These are phyloP conservation scores for Ceratocystis ficicola DNA, from an alignment of 2,329 filamentous ascomycete genomes.

Conservation along the genomic window DNA sequence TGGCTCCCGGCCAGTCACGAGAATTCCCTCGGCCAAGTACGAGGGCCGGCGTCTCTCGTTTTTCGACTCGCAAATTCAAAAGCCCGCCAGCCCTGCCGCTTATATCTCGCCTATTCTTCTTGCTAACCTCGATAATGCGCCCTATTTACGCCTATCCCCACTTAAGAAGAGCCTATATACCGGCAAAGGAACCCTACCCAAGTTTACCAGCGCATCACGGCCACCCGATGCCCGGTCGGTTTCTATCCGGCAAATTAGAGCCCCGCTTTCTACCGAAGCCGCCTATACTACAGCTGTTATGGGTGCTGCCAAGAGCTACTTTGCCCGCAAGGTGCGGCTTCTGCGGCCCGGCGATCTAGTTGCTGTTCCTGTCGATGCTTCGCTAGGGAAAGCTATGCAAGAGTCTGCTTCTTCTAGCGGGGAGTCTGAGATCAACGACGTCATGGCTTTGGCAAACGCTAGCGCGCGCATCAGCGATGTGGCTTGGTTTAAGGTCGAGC, in stretches of 20 bases:
- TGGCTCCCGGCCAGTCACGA: slow-evolving; percentile 46
- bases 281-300: slow-evolving; percentile 76
- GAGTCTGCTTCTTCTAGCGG: slow-evolving; percentile 49
- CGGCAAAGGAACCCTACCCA: slow-evolving; percentile 42
- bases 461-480: slow-evolving; percentile 40
- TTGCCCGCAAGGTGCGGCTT: slow-evolving; percentile 69
- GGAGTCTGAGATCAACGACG: slow-evolving; percentile 57
- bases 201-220: slow-evolving; percentile 42
- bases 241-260: slow-evolving; percentile 76
- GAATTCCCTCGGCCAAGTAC: slow-evolving; percentile 44
- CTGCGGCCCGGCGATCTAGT: slow-evolving; percentile 81
- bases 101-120: slow-evolving; percentile 80
- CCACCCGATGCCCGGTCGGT: slow-evolving; percentile 60
- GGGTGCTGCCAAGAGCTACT: slow-evolving; percentile 75
- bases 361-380: slow-evolving; percentile 77
- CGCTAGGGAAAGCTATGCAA: slow-evolving; percentile 68
- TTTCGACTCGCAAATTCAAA: slow-evolving; percentile 56
- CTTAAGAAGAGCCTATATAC: slow-evolving; percentile 43
- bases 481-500: slow-evolving; percentile 86
- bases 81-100: slow-evolving; percentile 45
- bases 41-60: slow-evolving; percentile 46
- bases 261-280: slow-evolving; percentile 75
- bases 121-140: slow-evolving; percentile 68
- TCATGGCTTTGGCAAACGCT: slow-evolving; percentile 37
- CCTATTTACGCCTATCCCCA: slow-evolving; percentile 67